Base-by-base conservation (phyloP, 345 rosid genomes). In the Melaleuca quinquenervia region DNA sequence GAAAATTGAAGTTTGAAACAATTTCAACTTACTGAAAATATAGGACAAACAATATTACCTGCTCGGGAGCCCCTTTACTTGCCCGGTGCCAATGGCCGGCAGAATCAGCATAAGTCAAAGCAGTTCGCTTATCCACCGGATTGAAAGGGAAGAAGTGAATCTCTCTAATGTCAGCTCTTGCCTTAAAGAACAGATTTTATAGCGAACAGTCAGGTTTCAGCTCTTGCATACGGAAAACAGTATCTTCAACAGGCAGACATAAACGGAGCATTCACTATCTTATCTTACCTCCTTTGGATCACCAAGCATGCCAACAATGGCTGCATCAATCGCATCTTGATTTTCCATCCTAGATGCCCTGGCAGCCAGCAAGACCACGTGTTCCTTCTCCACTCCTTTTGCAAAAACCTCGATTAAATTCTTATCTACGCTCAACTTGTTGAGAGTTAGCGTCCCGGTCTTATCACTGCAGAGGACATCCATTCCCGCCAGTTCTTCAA, bases 401-500 rank as follows among this genome's bases (percentile, higher is more conserved):
- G 83, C 51, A 18, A 88, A 88, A 82, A 87, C 89, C 83, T 90
- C 92, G 80, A 90, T 82, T 87, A 90, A 86, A 85, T 70, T 89
- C 51, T 51, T 86, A 84, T 90, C 92, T 44, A 90, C 88, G 52
- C 89, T 90, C 86, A 90, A 82, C 88, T 90, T 90, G 89, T 90
- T 90, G 15, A 90, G 86, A 49, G 92, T 90, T 84, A 90, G 75
- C 18, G 92, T 89, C 32, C 92, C 92, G 22, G 92, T 90, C 64
- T 89, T 89, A 48, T 90, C 92, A 41, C 92, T 90, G 87, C 92
- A 89, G 10, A 90, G 86, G 70, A 90, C 92, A 74, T 90, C 92
- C 92, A 90, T 90, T 56, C 92, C 90, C 10, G 92, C 92, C 89
- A 89, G 62, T 78, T 90, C 92, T 60, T 90, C 92, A 36, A 90